Base-by-base conservation (phyloP, 768 basidiomycete species). In the Myochromella boudieri region DNA sequence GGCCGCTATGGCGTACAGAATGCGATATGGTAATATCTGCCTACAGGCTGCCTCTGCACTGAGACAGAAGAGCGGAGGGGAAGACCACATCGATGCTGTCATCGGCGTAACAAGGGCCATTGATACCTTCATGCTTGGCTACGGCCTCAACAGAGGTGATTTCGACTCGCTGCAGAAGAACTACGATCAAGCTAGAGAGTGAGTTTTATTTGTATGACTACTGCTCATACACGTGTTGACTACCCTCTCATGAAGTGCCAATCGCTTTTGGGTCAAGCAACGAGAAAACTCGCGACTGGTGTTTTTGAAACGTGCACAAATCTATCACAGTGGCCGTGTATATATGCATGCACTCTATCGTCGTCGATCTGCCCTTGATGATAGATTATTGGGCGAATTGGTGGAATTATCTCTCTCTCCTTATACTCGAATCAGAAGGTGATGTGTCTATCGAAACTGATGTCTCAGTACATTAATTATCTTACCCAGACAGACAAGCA, bases 41-140 rank as follows among this genome's bases (percentile, higher is more conserved):
- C 81, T 87, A 49, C 67, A 68, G 25, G 91, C 91, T 1, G 83
- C 91, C 2, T 70, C 68, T 17, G 72, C 80, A 12, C 68, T 93
- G 29, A 79, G 81, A 28, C 75, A 78, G 55, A 75, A 78, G 33
- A 77, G 73, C 10, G 78, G 77, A 34, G 81, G 78, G 26, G 90
- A 91, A 63, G 89, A 92, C 60, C 87, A 91, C 51, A 87, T 91
- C 34, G 95, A 98, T 62, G 87, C 90, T 4, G 81, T 95, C 25
- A 76, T 90, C 26, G 72, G 73, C 28, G 78, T 91, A 14, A 77
- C 82, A 18, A 82, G 81, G 37, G 84, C 83, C 3, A 84, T 91
- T 34, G 90, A 91, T 53, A 79, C 82, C 2, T 89, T 80, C 58
- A 69, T 92, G 56, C 70, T 91, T 37, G 81, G 81, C 41, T 89